These are phyloP conservation scores for Cryptococcus amylolentus DNA, from an alignment of 1,284 basidiomycete genomes.

Conservation along the genomic window DNA sequence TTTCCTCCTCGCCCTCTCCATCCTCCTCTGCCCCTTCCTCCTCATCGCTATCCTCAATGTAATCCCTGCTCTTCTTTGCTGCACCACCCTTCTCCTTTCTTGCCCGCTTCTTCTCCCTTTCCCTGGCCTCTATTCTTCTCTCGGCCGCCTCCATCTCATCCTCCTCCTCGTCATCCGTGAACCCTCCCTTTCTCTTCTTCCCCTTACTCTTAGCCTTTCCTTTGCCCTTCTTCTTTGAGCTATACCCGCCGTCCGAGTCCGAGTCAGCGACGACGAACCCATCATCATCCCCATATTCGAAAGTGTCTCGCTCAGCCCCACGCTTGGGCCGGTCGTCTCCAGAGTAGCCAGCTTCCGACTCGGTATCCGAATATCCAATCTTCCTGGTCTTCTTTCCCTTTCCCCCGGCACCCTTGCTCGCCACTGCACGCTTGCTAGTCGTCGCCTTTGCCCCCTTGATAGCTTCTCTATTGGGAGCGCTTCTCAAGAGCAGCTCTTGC, in stretches of 20 bases:
- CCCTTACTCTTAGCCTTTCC: slow-evolving; percentile 21
- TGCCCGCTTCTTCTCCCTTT: slow-evolving; percentile 31
- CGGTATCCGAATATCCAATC: slow-evolving; percentile 11
- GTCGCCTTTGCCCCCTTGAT: slow-evolving; percentile 9
- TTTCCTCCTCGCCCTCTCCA: slow-evolving; percentile 24
- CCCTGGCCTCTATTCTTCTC: slow-evolving; percentile 30
- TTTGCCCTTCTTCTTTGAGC: slow-evolving; percentile 19
- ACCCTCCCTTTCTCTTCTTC: slow-evolving; percentile 14
- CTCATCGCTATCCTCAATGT: slow-evolving; percentile 35
- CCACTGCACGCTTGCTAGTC: not conserved
- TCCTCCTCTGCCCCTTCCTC: slow-evolving; percentile 26
- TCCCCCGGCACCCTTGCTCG: slow-evolving; percentile 2
- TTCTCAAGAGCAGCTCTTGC: slow-evolving; percentile 25
- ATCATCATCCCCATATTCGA: slow-evolving; percentile 44
- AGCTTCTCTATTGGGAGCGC: slow-evolving; percentile 17
- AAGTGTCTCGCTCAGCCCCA: not conserved
- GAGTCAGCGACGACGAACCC: slow-evolving; percentile 46
- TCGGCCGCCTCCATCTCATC: slow-evolving; percentile 42
- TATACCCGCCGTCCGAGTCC: slow-evolving; percentile 32
- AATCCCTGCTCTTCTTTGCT: slow-evolving; percentile 25
- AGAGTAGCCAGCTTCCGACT: slow-evolving; percentile 8
- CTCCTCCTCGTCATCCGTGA: slow-evolving; percentile 14
- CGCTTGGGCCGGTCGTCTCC: not conserved
- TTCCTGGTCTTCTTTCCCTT: slow-evolving; percentile 7
- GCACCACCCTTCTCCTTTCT: slow-evolving; percentile 19